A percentile compares a stretch with the other conserved stretches of the same genome.
phyloP scores from a whole-genome alignment of 164 flowering plant genomes.

The Vitis amurensis region DNA sequence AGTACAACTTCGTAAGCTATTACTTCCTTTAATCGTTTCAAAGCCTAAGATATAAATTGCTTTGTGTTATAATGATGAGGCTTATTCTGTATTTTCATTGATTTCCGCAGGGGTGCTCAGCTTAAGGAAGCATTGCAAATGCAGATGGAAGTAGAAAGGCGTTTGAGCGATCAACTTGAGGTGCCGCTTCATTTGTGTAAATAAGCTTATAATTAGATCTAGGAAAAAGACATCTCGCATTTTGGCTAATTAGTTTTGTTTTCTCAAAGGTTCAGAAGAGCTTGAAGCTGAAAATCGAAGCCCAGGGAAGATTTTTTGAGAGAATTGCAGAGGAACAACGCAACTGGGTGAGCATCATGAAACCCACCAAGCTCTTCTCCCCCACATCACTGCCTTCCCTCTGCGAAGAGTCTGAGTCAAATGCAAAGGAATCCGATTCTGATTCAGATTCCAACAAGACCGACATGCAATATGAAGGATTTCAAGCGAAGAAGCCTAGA shows the following conservation, averaged over 20 bases:
- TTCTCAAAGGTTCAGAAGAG: conserved; percentile 40
- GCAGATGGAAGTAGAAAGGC: conserved; percentile 44
- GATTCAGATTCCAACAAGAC: conserved; percentile 32
- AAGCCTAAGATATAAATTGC: too few species aligned
- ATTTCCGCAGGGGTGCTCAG: conserved; percentile 51
- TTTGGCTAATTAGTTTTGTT: background rate
- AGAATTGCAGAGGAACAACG: conserved; percentile 36
- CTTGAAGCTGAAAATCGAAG: conserved; percentile 55
- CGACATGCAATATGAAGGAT: conserved; percentile 16
- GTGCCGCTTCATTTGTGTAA: conserved; percentile 21
- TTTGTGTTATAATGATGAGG: too few species aligned
- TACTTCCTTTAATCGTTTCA: too few species aligned
- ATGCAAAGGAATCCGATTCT: conserved; percentile 27
- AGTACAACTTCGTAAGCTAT: conserved; percentile 51
- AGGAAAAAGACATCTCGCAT: too few species aligned
- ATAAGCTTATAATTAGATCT: background rate
- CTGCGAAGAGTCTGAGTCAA: conserved; percentile 53
- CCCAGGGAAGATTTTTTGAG: conserved; percentile 62
- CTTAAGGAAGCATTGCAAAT: conserved; percentile 52
- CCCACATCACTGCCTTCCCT: conserved; percentile 45
- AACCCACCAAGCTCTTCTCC: conserved; percentile 26
- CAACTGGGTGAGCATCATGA: conserved; percentile 5
- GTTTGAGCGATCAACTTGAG: conserved; percentile 44
- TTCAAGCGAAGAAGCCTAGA: conserved; percentile 25
- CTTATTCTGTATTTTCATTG: too few species aligned